Base-by-base conservation (phyloP, 305 asterid genomes). In the Andrographis paniculata region DNA sequence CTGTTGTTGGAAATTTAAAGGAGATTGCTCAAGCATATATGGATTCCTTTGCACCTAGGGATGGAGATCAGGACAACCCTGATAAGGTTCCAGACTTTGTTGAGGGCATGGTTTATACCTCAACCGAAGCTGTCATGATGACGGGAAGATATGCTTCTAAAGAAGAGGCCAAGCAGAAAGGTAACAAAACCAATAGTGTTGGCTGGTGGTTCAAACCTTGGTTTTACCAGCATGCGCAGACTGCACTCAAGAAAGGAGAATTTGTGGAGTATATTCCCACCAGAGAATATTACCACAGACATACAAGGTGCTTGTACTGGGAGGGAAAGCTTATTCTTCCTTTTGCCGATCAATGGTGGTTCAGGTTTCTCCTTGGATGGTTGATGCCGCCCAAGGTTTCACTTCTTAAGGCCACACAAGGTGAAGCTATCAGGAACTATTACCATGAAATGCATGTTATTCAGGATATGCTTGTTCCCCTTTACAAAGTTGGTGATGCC, bases 171-270 rank as follows among this genome's bases (percentile, higher is more conserved):
- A 84, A 81, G 46, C 33, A 64, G 79, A 84, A 84, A 77, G 94
- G 95, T 13, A 84, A 87, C 49, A 80, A 75, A 58, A 80, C 68
- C 52, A 87, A 87, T 47, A 60, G 64, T 27, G 84, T 84, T 17
- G 80, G 97, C 27, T 87, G 97, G 97, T 87, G 97, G 97, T 84
- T 71, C 77, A 87, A 87, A 48, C 74, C 95, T 4, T 87, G 97
- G 97, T 87, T 87, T 61, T 87, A 84, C 79, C 97, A 87, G 76
- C 97, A 87, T 49, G 97, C 97, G 3, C 94, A 87, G 57, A 75
- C 95, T 1, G 95, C 95, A 7, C 57, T 87, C 58, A 75, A 78
- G 77, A 87, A 60, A 51, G 97, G 95, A 14, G 94, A 79, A 60
- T 87, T 87, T 45, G 92, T 81, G 48, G 97, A 87, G 78, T 84